These are phyloP conservation scores for Nicotiana tomentosiformis DNA, from an alignment of 257 asterid species.

Conservation along the genomic window DNA sequence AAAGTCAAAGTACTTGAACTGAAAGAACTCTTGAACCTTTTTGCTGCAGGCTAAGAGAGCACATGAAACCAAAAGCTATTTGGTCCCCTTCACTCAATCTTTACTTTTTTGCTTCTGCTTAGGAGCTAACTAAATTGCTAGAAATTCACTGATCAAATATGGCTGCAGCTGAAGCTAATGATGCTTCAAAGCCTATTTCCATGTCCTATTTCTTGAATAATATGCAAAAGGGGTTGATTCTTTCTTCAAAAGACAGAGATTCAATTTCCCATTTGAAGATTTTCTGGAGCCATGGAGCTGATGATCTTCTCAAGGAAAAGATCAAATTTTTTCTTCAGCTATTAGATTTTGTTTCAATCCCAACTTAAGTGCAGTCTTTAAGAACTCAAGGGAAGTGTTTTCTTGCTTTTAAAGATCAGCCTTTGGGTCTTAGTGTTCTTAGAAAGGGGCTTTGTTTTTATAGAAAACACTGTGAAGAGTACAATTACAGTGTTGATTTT, in stretches of 20 bases:
- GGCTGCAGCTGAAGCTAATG: background rate
- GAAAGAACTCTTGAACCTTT: too few species aligned
- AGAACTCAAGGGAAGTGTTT: background rate
- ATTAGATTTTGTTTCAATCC: constrained; percentile 12
- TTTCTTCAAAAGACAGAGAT: constrained; percentile 4
- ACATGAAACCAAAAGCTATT: too few species aligned
- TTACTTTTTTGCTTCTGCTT: too few species aligned
- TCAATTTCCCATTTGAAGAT: constrained; percentile 13
- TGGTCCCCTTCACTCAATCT: too few species aligned
- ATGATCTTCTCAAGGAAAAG: background rate
- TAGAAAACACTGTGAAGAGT: constrained; percentile 14
- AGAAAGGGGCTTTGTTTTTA: constrained; percentile 19
- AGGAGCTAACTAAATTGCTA: too few species aligned
- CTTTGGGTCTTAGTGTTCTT: constrained; percentile 21
- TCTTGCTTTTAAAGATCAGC: constrained; percentile 20
- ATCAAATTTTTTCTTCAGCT: constrained; percentile 18
- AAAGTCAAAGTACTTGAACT: too few species aligned
- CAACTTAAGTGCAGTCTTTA: constrained; percentile 22
- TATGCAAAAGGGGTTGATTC: background rate
- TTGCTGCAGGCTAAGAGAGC: too few species aligned
- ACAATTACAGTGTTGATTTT: constrained; percentile 6
- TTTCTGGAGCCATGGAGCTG: constrained; percentile 9
- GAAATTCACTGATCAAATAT: background rate
- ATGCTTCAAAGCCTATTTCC: background rate
- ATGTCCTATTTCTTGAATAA: constrained; percentile 16